phyloP scores from a whole-genome alignment of 2,329 filamentous ascomycete species.

The Davidsoniella australis region DNA sequence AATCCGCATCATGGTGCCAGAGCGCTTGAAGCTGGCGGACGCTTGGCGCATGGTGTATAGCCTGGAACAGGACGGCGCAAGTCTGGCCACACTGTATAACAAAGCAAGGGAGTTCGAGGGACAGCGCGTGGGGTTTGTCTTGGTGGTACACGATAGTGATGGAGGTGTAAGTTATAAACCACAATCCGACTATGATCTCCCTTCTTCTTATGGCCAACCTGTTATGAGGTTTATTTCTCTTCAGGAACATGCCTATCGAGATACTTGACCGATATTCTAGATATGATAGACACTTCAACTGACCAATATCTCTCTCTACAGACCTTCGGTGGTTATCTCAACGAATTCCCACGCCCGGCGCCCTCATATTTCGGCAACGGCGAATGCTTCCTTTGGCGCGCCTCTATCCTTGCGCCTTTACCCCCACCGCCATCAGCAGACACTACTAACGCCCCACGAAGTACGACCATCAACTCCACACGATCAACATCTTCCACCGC shows the following conservation, averaged over 20 bases:
- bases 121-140: conserved; percentile 68
- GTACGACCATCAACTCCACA: conserved; percentile 22
- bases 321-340: conserved; percentile 88
- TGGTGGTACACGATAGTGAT: conserved; percentile 65
- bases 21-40: conserved; percentile 72
- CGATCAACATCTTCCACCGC: conserved; percentile 11
- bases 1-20: conserved; percentile 74
- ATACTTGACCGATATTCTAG: too few species aligned
- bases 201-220: too few species aligned
- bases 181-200: not conserved
- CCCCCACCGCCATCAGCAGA: conserved; percentile 35
- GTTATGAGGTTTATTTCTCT: too few species aligned
- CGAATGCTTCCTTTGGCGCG: conserved; percentile 65
- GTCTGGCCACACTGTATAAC: conserved; percentile 70
- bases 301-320: conserved; percentile 17
- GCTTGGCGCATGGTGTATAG: conserved; percentile 79
- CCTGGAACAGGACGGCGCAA: conserved; percentile 80
- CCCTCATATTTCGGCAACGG: conserved; percentile 88
- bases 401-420: conserved; percentile 38
- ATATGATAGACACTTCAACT: not conserved
- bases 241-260: not conserved
- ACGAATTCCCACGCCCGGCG: conserved; percentile 65
- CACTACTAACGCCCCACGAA: conserved; percentile 30
- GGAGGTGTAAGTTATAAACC: conserved; percentile 43
- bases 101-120: conserved; percentile 51